Base-by-base conservation (phyloP, 1,284 basidiomycete species). In the Trichosporon coremiiforme region DNA sequence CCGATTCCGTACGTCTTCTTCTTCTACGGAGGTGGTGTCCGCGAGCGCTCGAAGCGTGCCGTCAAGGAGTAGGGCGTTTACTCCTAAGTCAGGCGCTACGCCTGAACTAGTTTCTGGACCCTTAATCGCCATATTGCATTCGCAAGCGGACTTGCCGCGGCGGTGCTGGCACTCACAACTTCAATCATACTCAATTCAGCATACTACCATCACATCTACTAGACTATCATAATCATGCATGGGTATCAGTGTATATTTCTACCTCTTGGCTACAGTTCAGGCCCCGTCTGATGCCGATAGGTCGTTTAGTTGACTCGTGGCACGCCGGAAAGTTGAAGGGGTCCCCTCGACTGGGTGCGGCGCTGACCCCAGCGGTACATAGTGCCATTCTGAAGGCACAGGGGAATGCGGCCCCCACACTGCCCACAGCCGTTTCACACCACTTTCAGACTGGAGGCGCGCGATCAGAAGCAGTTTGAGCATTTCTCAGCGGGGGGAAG, bases 1-100 rank as follows among this genome's bases (percentile, higher is more conserved):
- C 77, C 76, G 57, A 81, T 79, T 45, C 80, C 81, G 17, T 82
- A 70, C 70, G 64, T 80, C 66, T 78, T 82, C 76, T 81, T 75
- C 74, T 79, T 74, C 71, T 79, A 79, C 71, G 81, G 81, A 8
- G 77, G 73, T 8, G 66, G 57, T 7, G 69, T 79, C 7, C 69
- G 78, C 29, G 66, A 70, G 63, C 67, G 72, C 29, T 76, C 75
- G n/a, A 74, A 31, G 13, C 70, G 76, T 17, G 76, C 76, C 4
- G 70, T 69, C 25, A 74, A 74, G 73, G 53, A 65, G 29, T 70
- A 70, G 60, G 10, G 10, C 20, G 50, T 17, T 53, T 20, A 13
- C 6, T 5, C 15, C 45, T n/a, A 10, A 12, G 36, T 13, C 36
- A 13, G 9, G 36, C 36, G 10, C 36, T 38, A 13, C 36, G 10